phyloP scores from a whole-genome alignment of 306 rosid genomes.

The Heteromeles arbutifolia region DNA sequence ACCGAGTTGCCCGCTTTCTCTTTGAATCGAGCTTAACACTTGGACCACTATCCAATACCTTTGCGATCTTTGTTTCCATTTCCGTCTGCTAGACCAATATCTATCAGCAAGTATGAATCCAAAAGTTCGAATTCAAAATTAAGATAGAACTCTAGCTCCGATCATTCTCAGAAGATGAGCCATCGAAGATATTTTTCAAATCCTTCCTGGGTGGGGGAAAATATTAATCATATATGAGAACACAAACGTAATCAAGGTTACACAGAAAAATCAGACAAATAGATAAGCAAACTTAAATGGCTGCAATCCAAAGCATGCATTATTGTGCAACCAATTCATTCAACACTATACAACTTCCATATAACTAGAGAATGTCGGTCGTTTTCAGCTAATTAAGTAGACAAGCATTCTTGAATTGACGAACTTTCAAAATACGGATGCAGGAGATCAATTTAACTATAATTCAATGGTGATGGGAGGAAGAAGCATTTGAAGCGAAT shows the following conservation, averaged over 20 bases:
- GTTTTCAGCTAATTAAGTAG: background rate
- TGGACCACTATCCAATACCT: slow-evolving; percentile 56
- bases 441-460: background rate
- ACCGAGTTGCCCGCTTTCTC: slow-evolving; percentile 43
- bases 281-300: background rate
- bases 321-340: background rate
- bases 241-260: background rate
- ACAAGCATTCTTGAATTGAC: background rate
- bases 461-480: background rate
- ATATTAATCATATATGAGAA: slow-evolving; percentile 5
- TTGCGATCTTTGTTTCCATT: slow-evolving; percentile 56
- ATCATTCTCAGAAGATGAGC: slow-evolving; percentile 27
- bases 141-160: slow-evolving; percentile 29
- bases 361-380: background rate
- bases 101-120: slow-evolving; percentile 40
- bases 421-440: background rate
- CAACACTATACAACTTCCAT: background rate
- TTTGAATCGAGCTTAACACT: slow-evolving; percentile 33
- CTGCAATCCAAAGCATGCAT: background rate
- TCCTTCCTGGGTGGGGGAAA: slow-evolving; percentile 57
- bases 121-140: slow-evolving; percentile 34
- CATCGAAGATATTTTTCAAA: slow-evolving; percentile 28
- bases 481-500: background rate
- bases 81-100: slow-evolving; percentile 40
- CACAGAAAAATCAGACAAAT: background rate